Base-by-base conservation (phyloP, 768 basidiomycete genomes). In the Trametes maxima region DNA sequence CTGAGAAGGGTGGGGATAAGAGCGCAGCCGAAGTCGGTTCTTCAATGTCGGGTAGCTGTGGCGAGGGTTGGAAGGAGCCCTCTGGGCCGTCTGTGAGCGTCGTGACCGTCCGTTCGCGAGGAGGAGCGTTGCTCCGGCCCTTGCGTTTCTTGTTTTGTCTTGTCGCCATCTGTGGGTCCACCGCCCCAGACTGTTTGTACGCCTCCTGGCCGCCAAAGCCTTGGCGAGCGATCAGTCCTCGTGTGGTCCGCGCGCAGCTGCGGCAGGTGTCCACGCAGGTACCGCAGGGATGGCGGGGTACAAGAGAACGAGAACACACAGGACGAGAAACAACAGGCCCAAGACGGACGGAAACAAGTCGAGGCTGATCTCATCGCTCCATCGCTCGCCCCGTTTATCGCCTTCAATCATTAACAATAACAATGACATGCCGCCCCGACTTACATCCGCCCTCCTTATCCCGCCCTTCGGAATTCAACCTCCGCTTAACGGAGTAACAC, bases 61-160 rank as follows among this genome's bases (percentile, higher is more conserved):
- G 17, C 12, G 19, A 10, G 35, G 79, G 80, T 33, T 83, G 78
- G 60, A 80, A 83, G 33, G 79, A 78, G 3, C 82, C 80, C 67
- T 81, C 80, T 49, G 85, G 79, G 64, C 84, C 83, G 67, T 84
- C 79, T 12, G 85, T 84, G 69, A 87, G 84, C 37, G 85, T 86
- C 64, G 84, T 85, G 66, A 87, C 84, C n/a, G 85, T 87, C 59
- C 86, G 83, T 72, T 87, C 85, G 67, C 87, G 81, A 72, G 78
- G 82, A 65, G 78, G 80, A 65, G 75, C 72, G 72, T 80, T 79
- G 71, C 72, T 78, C 57, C 84, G 84, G 21, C 78, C 79, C 70
- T 84, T 86, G 66, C 84, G 79, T 70, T 86, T 86, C 75, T 85
- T 85, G 74, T 80, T 85, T 79, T 82, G 84, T 63, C 83, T 78